Percentiles rank a stretch among this genome's conserved stretches.
Conservation (phyloP, 768 basidiomycete species). For the Russula compacta region DNA sequence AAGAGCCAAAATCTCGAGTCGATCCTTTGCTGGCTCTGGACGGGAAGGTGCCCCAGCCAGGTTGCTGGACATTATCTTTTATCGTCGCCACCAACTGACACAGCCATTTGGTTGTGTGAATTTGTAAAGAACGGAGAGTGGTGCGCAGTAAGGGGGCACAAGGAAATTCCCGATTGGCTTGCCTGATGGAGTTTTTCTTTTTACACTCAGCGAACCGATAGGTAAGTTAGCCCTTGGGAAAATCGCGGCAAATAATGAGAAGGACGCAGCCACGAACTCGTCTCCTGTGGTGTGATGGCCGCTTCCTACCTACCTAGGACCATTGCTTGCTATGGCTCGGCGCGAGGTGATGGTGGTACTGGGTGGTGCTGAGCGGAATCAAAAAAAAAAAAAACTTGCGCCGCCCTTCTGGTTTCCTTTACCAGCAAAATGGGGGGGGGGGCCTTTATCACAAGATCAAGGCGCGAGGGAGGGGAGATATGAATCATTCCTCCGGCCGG, state of each 20-base stretch:
- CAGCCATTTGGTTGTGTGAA: neutral
- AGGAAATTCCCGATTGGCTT: neutral
- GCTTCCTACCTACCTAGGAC: neutral
- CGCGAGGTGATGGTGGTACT: neutral
- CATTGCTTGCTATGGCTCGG: neutral
- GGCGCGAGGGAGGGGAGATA: too few relatives aligned
- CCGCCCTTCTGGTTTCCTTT: neutral
- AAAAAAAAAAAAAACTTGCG: neutral
- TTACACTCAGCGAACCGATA: slow-evolving; percentile 14
- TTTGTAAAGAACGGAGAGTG: neutral
- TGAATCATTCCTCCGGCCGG: neutral
- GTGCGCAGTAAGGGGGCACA: neutral
- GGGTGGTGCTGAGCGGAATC: neutral
- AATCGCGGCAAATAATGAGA: neutral
- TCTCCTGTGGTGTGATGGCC: neutral
- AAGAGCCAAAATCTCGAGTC: neutral
- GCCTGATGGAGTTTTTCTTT: neutral
- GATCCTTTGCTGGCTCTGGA: neutral
- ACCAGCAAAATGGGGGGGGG: neutral
- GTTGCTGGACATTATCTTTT: too few relatives aligned
- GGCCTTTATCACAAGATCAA: too few relatives aligned
- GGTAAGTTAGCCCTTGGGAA: neutral
- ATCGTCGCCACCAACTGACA: slow-evolving; percentile 5
- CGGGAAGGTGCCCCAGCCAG: neutral
- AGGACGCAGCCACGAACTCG: too few relatives aligned